Evolutionary conservation across 345 rosid species (phyloP).

Genomic region (Erysimum cheiranthoides): DNA sequence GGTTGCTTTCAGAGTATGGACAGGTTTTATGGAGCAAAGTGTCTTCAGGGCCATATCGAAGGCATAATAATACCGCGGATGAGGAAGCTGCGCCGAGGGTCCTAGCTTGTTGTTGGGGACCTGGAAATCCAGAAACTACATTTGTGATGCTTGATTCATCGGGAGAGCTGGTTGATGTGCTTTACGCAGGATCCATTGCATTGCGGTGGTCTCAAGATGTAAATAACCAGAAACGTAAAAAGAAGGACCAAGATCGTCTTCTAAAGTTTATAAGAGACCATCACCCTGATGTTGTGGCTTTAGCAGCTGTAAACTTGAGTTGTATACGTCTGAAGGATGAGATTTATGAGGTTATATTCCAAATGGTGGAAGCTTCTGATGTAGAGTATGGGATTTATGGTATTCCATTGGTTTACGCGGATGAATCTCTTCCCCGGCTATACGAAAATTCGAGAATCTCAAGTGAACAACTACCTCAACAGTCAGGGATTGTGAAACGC

Average conservation of each 20-base stretch:
- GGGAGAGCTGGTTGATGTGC: slow-evolving; percentile 88
- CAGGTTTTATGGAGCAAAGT: slow-evolving; percentile 77
- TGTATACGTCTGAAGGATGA: slow-evolving; percentile 74
- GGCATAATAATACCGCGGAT: slow-evolving; percentile 61
- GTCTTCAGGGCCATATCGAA: slow-evolving; percentile 78
- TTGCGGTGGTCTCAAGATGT: slow-evolving; percentile 62
- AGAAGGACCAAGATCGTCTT: slow-evolving; percentile 75
- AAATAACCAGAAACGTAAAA: slow-evolving; percentile 64
- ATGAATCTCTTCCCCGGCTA: slow-evolving; percentile 78
- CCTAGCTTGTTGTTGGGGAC: slow-evolving; percentile 92
- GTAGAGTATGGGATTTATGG: slow-evolving; percentile 74
- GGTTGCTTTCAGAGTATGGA: slow-evolving; percentile 75
- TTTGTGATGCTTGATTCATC: slow-evolving; percentile 90
- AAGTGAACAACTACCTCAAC: slow-evolving; percentile 73
- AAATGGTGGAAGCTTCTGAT: slow-evolving; percentile 83
- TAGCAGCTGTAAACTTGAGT: slow-evolving; percentile 79
- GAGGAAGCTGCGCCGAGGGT: slow-evolving; percentile 87
- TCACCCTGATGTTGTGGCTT: slow-evolving; percentile 82
- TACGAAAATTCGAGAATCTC: slow-evolving; percentile 85
- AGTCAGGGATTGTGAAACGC: slow-evolving; percentile 75
- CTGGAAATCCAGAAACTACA: slow-evolving; percentile 81
- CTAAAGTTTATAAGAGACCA: slow-evolving; percentile 83
- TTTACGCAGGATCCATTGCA: slow-evolving; percentile 63
- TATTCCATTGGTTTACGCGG: slow-evolving; percentile 69
- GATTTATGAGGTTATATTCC: slow-evolving; percentile 80